Base-by-base conservation (phyloP, 2,329 filamentous ascomycete genomes). In the Tolypocladium nubicola region DNA sequence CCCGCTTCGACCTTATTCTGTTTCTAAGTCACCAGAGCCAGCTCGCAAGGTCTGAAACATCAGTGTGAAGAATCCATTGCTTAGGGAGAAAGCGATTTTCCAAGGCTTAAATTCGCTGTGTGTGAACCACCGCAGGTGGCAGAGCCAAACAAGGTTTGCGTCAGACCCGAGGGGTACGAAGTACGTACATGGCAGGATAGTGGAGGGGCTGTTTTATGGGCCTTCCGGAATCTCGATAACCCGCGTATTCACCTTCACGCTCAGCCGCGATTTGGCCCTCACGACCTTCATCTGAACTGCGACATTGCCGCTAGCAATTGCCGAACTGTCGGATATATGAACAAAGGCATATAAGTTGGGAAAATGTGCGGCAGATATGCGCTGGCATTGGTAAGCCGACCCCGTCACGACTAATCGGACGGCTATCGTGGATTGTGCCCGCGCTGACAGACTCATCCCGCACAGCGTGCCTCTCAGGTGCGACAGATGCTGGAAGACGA, bases 401-500 rank as follows among this genome's bases (percentile, higher is more conserved):
- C 11, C 37, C 35, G 53, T n/a, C 19, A 4, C 45, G 26, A 19
- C 33, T 16, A 19, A 4, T 10, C 1, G 5, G 2, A 3, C 1
- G 43, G 8, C 16, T 19, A 14, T 30, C 23, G 45, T 10, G 45
- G 26, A 33, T 13, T 49, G 45, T 30, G 26, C n/a, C 8, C 14
- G 16, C 50, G 37, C 57, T 55, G 33, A 56, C 37, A 9, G 59
- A 39, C 21, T 13, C 47, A n/a, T 7, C 19, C n/a, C 38, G 47
- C 38, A 4, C 64, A 95, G 90, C 83, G 89, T 61, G 86, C 89
- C 40, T 87, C 85, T 30, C 87, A 90, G 68, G 80, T 96, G 58
- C 86, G 87, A 55, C 81, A 79, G 57, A 85, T 88, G 69, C 77
- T 97, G 8, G 80, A 89, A 65, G 79, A 90, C 40, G 81, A 90